Base-by-base conservation (phyloP, 1,139 yeast species). In the Nakaseomyces kungkrabaensis region DNA sequence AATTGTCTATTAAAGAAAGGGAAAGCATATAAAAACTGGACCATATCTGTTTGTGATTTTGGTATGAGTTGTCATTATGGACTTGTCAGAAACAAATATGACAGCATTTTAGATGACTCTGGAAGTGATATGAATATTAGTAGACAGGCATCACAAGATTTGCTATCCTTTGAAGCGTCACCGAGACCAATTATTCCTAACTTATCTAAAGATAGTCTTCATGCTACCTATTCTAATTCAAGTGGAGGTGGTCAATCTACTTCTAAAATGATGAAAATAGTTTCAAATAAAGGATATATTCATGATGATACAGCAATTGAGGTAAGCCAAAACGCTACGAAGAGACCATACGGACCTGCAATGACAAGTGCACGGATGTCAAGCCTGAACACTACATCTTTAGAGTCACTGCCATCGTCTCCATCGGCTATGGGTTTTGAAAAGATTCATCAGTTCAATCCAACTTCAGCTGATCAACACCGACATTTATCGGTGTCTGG, bases 31-130 rank as follows among this genome's bases (percentile, higher is more conserved):
- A 55, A 59, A 8, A 58, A 62, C 31, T 67, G 71, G 51, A 63
- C 57, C 34, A 68, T 81, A 61, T 63, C 79, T 26, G 63, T 89
- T 7, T 87, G 96, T 68, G 97, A 89, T 68, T 89, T 89, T 70
- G 97, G 97, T 4, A 87, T 89, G 95, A 70, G 77, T 45, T 72
- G 71, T 32, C 51, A 52, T 27, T 58, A 29, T 45, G 47, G 47
- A 7, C 13, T 13, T 5, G 9, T 22, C 6, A 31, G 22, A 10
- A 43, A 22, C 5, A 22, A 17, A n/a, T 33, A 32, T 24, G 37
- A 43, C 22, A 9, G 8, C 7, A 3, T 45, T n/a, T 5, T 36
- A 10, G 48, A 45, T 37, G 48, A 66, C 51, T 57, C 52, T 44
- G 25, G 34, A 4, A 41, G 34, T 29, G 34, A 41, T 11, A n/a